These are phyloP conservation scores for Tothia fuscella DNA, from an alignment of 2,329 filamentous ascomycete species.

Conservation along the genomic window DNA sequence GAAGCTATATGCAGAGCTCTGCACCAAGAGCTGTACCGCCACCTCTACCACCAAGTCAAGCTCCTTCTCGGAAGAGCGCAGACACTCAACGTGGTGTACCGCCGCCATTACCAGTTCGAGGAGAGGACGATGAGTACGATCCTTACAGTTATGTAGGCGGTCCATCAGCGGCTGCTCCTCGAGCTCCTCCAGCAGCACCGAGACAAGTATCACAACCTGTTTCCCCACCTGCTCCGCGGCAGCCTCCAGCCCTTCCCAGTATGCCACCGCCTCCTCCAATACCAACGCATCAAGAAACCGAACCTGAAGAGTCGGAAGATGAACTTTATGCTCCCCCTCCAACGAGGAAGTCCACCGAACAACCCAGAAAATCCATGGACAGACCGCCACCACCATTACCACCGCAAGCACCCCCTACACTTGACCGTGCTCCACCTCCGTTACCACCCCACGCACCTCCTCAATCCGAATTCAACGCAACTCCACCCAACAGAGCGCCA, in stretches of 20 bases:
- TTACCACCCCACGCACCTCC: conserved; percentile 21
- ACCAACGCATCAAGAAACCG: conserved; percentile 12
- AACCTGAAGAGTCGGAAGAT: conserved; percentile 27
- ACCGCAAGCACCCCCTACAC: conserved; percentile 15
- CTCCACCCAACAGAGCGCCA: conserved; percentile 14
- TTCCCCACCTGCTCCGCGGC: conserved; percentile 23
- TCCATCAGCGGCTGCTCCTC: neutral
- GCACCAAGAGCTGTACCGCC: conserved; percentile 30
- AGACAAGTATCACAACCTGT: conserved; percentile 24
- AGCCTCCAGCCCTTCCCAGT: conserved; percentile 19
- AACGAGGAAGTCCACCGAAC: conserved; percentile 22
- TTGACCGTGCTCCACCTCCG: conserved; percentile 20
- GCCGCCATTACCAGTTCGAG: conserved; percentile 46
- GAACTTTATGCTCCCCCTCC: conserved; percentile 36
- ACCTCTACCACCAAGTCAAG: conserved; percentile 47
- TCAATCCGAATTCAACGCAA: conserved; percentile 17
- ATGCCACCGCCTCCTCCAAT: conserved; percentile 22
- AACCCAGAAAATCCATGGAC: conserved; percentile 11
- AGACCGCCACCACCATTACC: conserved; percentile 15
- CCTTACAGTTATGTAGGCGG: conserved; percentile 41
- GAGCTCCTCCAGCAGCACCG: conserved; percentile 10
- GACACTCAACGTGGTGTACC: conserved; percentile 61
- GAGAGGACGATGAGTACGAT: conserved; percentile 55
- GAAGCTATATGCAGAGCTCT: conserved; percentile 26
- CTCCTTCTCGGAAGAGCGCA: conserved; percentile 45